These are phyloP conservation scores for Aspergillus tamarii DNA, from an alignment of 2,329 filamentous ascomycete species.

Conservation along the genomic window DNA sequence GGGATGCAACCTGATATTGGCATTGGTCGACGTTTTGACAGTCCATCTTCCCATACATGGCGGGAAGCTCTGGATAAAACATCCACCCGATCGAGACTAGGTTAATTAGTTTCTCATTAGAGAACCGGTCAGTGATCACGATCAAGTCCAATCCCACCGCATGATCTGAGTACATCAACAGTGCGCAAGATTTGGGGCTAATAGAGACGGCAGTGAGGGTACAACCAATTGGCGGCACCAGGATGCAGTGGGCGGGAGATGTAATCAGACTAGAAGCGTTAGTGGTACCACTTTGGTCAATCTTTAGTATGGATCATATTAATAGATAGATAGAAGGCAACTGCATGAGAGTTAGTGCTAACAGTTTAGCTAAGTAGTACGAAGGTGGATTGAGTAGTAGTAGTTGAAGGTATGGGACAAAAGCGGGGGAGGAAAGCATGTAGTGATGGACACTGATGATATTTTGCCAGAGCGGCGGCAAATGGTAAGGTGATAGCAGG, in stretches of 20 bases:
- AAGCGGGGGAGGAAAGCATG: not conserved
- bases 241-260: not conserved
- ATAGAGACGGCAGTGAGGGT: constrained; percentile 5
- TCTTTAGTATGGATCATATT: not conserved
- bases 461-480: not conserved
- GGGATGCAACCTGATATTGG: constrained; percentile 20
- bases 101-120: not conserved
- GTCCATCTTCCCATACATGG: constrained; percentile 10
- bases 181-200: constrained; percentile 6
- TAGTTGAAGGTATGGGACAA: not conserved
- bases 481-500: not conserved
- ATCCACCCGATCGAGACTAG: not conserved
- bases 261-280: not conserved
- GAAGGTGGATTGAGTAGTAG: not conserved
- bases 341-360: not conserved
- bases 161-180: not conserved
- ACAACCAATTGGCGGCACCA: constrained; percentile 3
- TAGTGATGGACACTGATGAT: not conserved
- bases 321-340: constrained; percentile 5
- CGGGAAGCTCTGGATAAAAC: not conserved
- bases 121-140: not conserved
- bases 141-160: not conserved
- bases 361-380: not conserved
- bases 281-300: not conserved
- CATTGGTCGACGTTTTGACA: constrained; percentile 10